These are phyloP conservation scores for Phytopythium oedochilum DNA, from an alignment of 352 stramenopile genomes.

Conservation along the genomic window DNA sequence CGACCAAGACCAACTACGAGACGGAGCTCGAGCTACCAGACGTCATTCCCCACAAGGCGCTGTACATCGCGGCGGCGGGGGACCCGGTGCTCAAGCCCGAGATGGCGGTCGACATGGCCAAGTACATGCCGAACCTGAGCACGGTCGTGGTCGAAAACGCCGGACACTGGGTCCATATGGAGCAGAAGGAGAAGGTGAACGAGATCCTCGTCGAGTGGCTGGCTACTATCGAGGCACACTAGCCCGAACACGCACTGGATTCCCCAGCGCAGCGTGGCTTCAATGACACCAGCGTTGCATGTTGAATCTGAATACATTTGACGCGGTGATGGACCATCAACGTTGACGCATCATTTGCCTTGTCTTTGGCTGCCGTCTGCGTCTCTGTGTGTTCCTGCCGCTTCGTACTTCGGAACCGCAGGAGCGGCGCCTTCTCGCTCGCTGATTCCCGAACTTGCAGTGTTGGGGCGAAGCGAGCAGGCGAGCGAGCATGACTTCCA, in stretches of 20 bases:
- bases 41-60: slow-evolving; percentile 29
- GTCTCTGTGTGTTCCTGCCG: not conserved
- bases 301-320: too few relatives aligned
- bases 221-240: slow-evolving; percentile 11
- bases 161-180: slow-evolving; percentile 36
- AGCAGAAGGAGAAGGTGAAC: slow-evolving; percentile 33
- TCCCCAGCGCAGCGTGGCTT: too few relatives aligned
- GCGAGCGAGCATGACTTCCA: slow-evolving; percentile 7
- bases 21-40: slow-evolving; percentile 23
- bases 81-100: slow-evolving; percentile 43
- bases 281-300: too few relatives aligned
- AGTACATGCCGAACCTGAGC: slow-evolving; percentile 32
- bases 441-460: not conserved
- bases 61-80: slow-evolving; percentile 35
- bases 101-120: slow-evolving; percentile 32
- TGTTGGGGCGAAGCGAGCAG: not conserved
- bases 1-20: slow-evolving; percentile 38
- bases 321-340: too few relatives aligned
- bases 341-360: slow-evolving; percentile 5
- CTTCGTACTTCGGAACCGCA: too few relatives aligned
- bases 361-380: not conserved
- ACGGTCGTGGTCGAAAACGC: slow-evolving; percentile 31
- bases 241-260: too few relatives aligned
- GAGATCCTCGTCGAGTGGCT: slow-evolving; percentile 34
- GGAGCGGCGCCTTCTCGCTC: too few relatives aligned